Conservation (phyloP, 371 early-diverging fungal species). For the Mucor sp. region DNA sequence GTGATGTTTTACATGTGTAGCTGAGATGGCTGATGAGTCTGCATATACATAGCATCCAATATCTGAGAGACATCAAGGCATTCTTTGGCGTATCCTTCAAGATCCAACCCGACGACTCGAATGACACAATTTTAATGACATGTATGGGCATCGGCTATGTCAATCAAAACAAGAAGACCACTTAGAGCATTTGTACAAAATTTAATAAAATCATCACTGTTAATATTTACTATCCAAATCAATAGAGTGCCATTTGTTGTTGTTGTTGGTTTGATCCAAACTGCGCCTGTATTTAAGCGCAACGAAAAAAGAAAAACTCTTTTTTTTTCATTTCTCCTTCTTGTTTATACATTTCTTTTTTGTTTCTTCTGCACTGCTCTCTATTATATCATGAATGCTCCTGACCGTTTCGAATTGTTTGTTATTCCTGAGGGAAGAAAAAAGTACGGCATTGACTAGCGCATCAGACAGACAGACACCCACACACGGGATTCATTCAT, state of each 20-base stretch:
- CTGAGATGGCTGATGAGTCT: neutral
- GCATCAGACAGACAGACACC: no score
- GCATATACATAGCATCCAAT: slow-evolving; percentile 69
- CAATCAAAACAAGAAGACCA: slow-evolving; percentile 85
- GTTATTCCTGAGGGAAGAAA: slow-evolving; percentile 87
- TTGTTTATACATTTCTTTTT: neutral
- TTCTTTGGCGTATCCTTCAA: slow-evolving; percentile 93
- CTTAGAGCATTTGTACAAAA: slow-evolving; percentile 42
- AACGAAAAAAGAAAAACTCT: neutral
- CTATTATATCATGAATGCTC: slow-evolving; percentile 77
- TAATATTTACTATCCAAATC: neutral
- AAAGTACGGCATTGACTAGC: slow-evolving; percentile 58
- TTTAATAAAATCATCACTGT: neutral
- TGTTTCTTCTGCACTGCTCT: neutral
- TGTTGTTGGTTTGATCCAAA: neutral
- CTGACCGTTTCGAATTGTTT: slow-evolving; percentile 89
- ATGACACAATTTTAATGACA: slow-evolving; percentile 75
- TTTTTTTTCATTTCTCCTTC: neutral
- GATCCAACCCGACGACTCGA: slow-evolving; percentile 75
- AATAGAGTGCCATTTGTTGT: neutral
- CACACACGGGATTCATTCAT: neutral
- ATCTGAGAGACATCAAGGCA: slow-evolving; percentile 83
- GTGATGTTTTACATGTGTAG: neutral
- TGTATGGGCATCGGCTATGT: slow-evolving; percentile 91
- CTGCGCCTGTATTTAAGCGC: neutral